A percentile compares a stretch with the other conserved stretches of the same genome.
These are phyloP conservation scores for Macaranga tanarius DNA, from an alignment of 441 rosid genomes.

Conservation along the genomic window DNA sequence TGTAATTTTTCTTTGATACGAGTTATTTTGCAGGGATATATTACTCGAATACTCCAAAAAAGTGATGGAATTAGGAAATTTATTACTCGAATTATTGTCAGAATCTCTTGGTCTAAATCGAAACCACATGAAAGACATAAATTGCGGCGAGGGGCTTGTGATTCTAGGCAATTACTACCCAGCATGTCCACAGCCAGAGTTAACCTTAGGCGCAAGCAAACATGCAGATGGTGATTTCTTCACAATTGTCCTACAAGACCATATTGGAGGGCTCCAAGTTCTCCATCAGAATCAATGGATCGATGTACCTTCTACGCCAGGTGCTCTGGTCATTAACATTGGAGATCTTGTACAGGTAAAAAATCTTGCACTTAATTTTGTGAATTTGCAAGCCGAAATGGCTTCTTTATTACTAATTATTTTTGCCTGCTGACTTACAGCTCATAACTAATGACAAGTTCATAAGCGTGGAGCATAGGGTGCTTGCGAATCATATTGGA, in stretches of 20 bases:
- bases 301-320: constrained; percentile 45
- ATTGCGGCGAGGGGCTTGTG: constrained; percentile 35
- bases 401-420: not conserved
- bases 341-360: constrained; percentile 58
- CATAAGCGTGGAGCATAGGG: constrained; percentile 56
- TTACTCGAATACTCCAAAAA: constrained; percentile 38
- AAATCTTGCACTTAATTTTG: not conserved
- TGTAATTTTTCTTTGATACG: not conserved
- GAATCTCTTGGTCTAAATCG: constrained; percentile 55
- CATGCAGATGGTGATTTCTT: constrained; percentile 50
- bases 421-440: constrained; percentile 26
- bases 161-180: constrained; percentile 53
- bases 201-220: constrained; percentile 43
- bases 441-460: constrained; percentile 53
- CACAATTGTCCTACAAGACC: constrained; percentile 53
- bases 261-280: constrained; percentile 63
- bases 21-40: constrained; percentile 38
- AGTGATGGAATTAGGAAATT: constrained; percentile 35
- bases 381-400: not conserved
- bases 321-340: constrained; percentile 46
- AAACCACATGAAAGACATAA: constrained; percentile 45
- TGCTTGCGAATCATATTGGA: constrained; percentile 36
- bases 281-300: constrained; percentile 17
- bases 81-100: constrained; percentile 41
- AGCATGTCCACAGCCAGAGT: constrained; percentile 51